Conservation (phyloP, 257 asterid species). For the Petunia axillaris region DNA sequence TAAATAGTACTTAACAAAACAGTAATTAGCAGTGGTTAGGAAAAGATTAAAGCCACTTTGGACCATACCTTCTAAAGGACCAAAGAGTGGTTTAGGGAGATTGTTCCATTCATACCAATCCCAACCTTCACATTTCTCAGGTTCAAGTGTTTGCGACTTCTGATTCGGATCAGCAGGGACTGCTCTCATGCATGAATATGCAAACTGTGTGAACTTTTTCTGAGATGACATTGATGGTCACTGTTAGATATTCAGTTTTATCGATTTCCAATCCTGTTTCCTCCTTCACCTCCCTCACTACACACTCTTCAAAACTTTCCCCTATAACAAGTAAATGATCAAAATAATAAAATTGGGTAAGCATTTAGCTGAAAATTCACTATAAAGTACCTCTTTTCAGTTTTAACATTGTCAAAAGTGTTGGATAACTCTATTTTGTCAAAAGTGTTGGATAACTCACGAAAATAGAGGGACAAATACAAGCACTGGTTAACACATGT, state of each 20-base stretch:
- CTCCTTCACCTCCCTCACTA: slow-evolving; percentile 67
- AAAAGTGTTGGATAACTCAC: background rate
- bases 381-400: background rate
- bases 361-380: background rate
- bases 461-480: background rate
- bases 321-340: slow-evolving; percentile 38
- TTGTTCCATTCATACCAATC: slow-evolving; percentile 72
- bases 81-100: slow-evolving; percentile 69
- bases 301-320: slow-evolving; percentile 72
- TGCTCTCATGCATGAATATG: slow-evolving; percentile 58
- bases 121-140: slow-evolving; percentile 83
- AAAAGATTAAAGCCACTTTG: slow-evolving; percentile 56
- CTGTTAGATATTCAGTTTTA: slow-evolving; percentile 41
- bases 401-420: background rate
- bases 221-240: slow-evolving; percentile 50
- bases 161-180: slow-evolving; percentile 41
- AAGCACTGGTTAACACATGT: background rate
- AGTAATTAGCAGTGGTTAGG: slow-evolving; percentile 24
- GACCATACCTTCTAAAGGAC: slow-evolving; percentile 50
- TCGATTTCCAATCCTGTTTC: slow-evolving; percentile 66
- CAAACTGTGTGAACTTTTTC: slow-evolving; percentile 47
- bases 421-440: background rate
- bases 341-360: background rate
- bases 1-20: background rate
- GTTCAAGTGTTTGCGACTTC: slow-evolving; percentile 58